Percentiles rank a stretch among this genome's conserved stretches.
Conservation (phyloP, 306 rosid species). For the Comarum palustre region DNA sequence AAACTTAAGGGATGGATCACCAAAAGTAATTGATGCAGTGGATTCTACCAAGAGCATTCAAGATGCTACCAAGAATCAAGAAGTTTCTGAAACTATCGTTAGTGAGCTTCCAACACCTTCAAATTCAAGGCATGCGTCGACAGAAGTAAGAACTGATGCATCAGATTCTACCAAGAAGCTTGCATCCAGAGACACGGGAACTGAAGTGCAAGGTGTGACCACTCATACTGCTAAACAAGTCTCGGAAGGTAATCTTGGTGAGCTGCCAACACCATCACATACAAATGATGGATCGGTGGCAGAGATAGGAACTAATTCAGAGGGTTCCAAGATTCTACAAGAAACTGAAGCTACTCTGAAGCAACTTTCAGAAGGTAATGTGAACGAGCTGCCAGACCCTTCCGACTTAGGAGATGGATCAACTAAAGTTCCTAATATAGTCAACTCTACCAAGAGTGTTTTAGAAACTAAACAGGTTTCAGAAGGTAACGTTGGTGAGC, state of each 20-base stretch:
- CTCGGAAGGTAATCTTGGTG: constrained; percentile 33
- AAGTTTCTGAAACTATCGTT: neutral
- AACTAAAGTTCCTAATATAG: constrained; percentile 24
- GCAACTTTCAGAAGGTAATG: neutral
- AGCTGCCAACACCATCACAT: neutral
- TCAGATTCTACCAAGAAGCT: neutral
- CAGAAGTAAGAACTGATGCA: constrained; percentile 1
- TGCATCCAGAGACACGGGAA: neutral
- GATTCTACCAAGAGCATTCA: neutral
- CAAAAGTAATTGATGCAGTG: neutral
- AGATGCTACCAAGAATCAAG: neutral
- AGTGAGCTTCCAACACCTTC: neutral
- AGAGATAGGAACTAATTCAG: constrained; percentile 31
- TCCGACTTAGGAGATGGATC: neutral
- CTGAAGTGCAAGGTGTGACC: neutral
- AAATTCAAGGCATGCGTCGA: neutral
- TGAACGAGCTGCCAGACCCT: neutral
- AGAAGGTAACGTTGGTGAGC: neutral
- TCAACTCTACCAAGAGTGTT: constrained; percentile 3
- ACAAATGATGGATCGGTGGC: neutral
- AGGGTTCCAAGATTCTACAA: constrained; percentile 11
- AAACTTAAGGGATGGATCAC: neutral
- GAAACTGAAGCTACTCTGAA: neutral
- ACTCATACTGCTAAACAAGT: constrained; percentile 25
- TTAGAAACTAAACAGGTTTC: constrained; percentile 18